phyloP scores from a whole-genome alignment of 2,329 filamentous ascomycete species.

The Alternaria sp. region DNA sequence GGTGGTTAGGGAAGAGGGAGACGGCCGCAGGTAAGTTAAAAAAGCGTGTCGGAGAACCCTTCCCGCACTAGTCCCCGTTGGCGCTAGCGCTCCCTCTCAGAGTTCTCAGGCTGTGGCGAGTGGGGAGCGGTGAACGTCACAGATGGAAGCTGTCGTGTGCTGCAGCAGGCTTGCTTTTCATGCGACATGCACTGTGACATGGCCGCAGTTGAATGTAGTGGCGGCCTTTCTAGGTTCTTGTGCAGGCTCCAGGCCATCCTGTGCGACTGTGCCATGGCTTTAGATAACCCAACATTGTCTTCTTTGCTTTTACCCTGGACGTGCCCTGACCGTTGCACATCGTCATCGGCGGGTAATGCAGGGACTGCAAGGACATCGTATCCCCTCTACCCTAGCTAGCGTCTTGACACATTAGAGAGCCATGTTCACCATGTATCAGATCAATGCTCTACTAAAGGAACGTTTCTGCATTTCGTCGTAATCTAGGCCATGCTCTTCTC shows the following conservation, averaged over 20 bases:
- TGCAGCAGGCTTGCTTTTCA: constrained; percentile 11
- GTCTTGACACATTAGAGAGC: neutral
- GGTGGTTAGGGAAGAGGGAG: constrained; percentile 32
- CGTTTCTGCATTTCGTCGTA: constrained; percentile 12
- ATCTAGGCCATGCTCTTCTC: constrained; percentile 52
- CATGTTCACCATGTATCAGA: neutral
- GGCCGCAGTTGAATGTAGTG: neutral
- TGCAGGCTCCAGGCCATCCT: neutral
- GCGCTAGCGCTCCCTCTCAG: constrained; percentile 6
- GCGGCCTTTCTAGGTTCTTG: constrained; percentile 2
- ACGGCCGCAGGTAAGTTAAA: constrained; percentile 23
- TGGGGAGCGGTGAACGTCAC: constrained; percentile 36
- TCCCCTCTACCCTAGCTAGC: neutral
- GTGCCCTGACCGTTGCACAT: neutral
- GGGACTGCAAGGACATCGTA: neutral
- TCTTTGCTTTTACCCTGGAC: neutral
- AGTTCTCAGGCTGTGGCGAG: constrained; percentile 21
- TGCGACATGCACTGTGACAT: constrained; percentile 13
- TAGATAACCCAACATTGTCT: neutral
- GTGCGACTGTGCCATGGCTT: neutral
- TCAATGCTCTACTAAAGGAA: neutral
- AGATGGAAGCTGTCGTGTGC: constrained; percentile 8
- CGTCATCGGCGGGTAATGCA: neutral
- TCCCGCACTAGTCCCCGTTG: constrained; percentile 20
- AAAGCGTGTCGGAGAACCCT: constrained; percentile 31